Base-by-base conservation (phyloP, 225 moss, liverwort and hornwort species). In the Pseudoscleropodium purum region DNA sequence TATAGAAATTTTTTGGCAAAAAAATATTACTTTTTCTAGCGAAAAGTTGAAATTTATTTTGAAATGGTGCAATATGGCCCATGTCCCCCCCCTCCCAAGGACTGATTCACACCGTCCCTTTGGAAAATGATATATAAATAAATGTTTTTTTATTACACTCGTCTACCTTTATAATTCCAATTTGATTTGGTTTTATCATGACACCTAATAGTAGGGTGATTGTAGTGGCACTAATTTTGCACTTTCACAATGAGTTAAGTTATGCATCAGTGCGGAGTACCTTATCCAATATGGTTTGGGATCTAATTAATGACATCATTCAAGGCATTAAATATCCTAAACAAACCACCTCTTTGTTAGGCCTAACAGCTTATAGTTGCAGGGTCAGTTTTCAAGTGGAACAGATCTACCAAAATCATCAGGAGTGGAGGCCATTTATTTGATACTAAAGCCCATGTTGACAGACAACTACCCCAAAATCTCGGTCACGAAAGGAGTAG, bases 351-450 rank as follows among this genome's bases (percentile, higher is more conserved):
- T 75, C 67, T 41, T n/a, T 61, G 30, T 67, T 75, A 81, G 81
- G 84, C 43, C 7, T 81, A 90, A 87, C 84, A 66, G 87, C 90
- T 87, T 85, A 60, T 80, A 66, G 84, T 89, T 89, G 86, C 61
- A 80, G 31, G 29, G 31, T 13, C 60, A 14, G 83, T 89, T 84
- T 84, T 75, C 36, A 45, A 85, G 75, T 43, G 49, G 59, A 80
- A 87, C 66, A 68, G 43, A 87, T 87, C 75, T 36, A 43, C 25
- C 6, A 31, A 75, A 85, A 87, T 87, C 85, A 92, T 75, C 29
- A 75, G 6, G 37, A 61, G 56, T 85, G 26, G 31, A 85, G 75
- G 11, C 63, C 57, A 57, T 84, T 91, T n/a, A 78, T 62, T 60
- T 60, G 24, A 60, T 24, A 24, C 60, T 24, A 60, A 11, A 11